A percentile compares a stretch with the other conserved stretches of the same genome.
Conservation (phyloP, 371 early-diverging fungal species). For the Mucor piriformis region DNA sequence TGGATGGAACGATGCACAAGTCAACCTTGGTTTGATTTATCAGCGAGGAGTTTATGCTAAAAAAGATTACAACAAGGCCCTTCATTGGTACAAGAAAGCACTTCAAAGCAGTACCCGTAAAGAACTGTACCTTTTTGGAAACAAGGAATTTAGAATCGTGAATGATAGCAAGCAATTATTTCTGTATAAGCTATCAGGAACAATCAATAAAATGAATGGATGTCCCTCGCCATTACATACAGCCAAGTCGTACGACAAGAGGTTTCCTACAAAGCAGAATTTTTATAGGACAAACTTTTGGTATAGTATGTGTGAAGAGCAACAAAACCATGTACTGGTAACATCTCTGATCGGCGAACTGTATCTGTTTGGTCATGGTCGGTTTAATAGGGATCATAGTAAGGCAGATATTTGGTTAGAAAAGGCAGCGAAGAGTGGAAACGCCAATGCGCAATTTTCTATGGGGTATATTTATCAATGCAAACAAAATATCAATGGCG, state of each 20-base stretch:
- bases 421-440: not conserved
- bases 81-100: not conserved
- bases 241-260: not conserved
- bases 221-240: not conserved
- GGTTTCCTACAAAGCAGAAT: not conserved
- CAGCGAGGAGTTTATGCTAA: not conserved
- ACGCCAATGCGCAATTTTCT: not conserved
- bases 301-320: not conserved
- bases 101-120: not conserved
- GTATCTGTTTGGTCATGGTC: not conserved
- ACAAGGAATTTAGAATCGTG: not conserved
- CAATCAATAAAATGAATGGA: not conserved
- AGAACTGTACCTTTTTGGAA: not conserved
- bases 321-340: not conserved
- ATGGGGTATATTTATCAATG: not conserved
- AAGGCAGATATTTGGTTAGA: not conserved
- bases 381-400: not conserved
- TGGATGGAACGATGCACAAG: not conserved
- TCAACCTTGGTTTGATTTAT: not conserved
- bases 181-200: not conserved
- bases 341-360: not conserved
- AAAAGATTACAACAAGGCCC: not conserved
- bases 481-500: not conserved
- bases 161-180: not conserved
- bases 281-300: not conserved